phyloP scores from a whole-genome alignment of 768 basidiomycete species.

The Daedaleopsis nitida region DNA sequence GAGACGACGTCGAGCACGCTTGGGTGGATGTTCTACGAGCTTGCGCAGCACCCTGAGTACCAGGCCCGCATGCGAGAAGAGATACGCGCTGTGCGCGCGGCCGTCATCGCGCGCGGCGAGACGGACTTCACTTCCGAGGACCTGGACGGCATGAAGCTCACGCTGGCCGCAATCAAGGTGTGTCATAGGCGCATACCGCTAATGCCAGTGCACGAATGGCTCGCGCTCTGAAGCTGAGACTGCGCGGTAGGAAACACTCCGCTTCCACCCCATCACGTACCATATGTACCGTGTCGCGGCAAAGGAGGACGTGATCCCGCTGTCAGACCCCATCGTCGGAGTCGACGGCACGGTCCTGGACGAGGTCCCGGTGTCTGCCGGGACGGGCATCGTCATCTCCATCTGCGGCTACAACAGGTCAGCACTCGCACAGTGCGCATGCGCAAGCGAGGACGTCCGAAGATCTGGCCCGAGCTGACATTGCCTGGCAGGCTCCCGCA shows the following conservation, averaged over 20 bases:
- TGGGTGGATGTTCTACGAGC: constrained; percentile 14
- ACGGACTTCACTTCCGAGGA: neutral
- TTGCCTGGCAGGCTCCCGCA: neutral
- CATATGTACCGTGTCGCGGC: constrained; percentile 14
- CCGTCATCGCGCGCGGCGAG: constrained; percentile 2
- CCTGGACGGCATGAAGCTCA: neutral
- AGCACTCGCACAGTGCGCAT: no score
- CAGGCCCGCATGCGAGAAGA: constrained; percentile 21
- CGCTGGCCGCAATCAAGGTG: neutral
- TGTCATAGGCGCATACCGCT: no score
- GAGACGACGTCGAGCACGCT: constrained; percentile 19
- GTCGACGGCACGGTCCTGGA: neutral
- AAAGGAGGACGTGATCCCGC: constrained; percentile 27
- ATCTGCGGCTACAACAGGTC: constrained; percentile 11
- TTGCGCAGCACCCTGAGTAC: constrained; percentile 11
- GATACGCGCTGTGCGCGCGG: constrained; percentile 1
- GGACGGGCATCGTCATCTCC: constrained; percentile 3
- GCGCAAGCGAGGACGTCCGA: neutral
- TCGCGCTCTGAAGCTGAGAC: no score
- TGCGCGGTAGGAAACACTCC: constrained; percentile 1
- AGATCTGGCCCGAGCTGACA: neutral
- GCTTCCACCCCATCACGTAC: constrained; percentile 4
- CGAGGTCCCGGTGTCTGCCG: constrained; percentile 10
- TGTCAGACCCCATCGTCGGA: constrained; percentile 11
- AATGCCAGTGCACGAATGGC: no score